Conservation (phyloP, 257 asterid genomes). For the Fraxinus quadrangulata region DNA sequence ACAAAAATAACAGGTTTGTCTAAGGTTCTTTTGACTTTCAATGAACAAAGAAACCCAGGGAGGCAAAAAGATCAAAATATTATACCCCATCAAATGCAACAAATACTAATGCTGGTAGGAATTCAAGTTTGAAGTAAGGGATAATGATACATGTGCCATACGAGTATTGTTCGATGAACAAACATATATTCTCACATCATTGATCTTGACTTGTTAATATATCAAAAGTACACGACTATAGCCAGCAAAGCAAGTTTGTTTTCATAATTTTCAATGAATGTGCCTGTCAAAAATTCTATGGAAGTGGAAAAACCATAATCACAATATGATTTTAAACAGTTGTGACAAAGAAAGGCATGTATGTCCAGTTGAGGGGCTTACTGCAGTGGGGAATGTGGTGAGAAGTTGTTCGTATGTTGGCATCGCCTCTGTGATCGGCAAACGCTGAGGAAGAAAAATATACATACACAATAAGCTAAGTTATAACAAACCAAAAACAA, state of each 20-base stretch:
- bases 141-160: background rate
- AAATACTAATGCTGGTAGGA: background rate
- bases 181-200: background rate
- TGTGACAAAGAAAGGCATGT: background rate
- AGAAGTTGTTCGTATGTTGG: conserved; percentile 84
- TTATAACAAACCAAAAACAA: background rate
- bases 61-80: background rate
- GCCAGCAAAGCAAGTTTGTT: background rate
- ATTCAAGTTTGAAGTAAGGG: background rate
- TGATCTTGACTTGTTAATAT: background rate
- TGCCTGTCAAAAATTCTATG: conserved; percentile 6
- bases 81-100: background rate
- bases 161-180: background rate
- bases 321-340: background rate
- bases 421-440: conserved; percentile 73
- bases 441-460: conserved; percentile 46
- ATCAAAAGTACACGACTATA: conserved; percentile 3
- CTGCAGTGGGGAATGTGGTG: conserved; percentile 84
- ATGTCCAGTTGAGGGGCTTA: conserved; percentile 27
- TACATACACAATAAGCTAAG: background rate
- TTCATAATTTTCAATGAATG: background rate
- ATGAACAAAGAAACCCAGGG: background rate
- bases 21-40: background rate
- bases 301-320: conserved; percentile 7
- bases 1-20: background rate